phyloP scores from a whole-genome alignment of 1,139 yeast genomes.

The Yamadazyma taylorii region DNA sequence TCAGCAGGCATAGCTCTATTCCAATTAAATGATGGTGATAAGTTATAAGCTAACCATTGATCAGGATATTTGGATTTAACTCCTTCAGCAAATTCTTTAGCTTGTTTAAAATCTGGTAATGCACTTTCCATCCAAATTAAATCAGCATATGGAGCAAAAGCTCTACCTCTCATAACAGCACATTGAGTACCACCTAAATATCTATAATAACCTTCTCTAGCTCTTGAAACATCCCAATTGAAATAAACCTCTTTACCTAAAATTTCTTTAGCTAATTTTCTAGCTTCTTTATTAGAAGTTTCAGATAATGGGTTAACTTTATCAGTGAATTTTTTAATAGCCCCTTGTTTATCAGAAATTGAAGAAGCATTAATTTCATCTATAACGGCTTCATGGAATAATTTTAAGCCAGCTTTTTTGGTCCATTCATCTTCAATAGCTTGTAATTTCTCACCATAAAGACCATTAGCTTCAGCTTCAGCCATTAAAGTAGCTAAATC shows the following conservation, averaged over 20 bases:
- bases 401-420: constrained; percentile 77
- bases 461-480: constrained; percentile 76
- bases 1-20: constrained; percentile 84
- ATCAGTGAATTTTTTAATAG: constrained; percentile 65
- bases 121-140: constrained; percentile 99
- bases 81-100: constrained; percentile 92
- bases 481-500: constrained; percentile 78
- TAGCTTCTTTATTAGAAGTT: constrained; percentile 79
- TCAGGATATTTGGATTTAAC: constrained; percentile 79
- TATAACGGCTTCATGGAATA: constrained; percentile 88
- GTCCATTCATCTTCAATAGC: constrained; percentile 83
- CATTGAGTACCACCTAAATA: constrained; percentile 97
- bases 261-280: constrained; percentile 70
- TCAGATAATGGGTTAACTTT: constrained; percentile 74
- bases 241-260: constrained; percentile 85
- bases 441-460: constrained; percentile 68
- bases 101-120: constrained; percentile 90
- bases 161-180: constrained; percentile 96
- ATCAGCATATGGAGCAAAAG: constrained; percentile 93
- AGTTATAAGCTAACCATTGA: constrained; percentile 94
- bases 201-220: constrained; percentile 96
- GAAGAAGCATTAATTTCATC: constrained; percentile 72
- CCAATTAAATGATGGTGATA: constrained; percentile 98
- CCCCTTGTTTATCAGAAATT: constrained; percentile 61
- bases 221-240: constrained; percentile 96